Percentiles rank a stretch among this genome's conserved stretches.
Evolutionary conservation across 352 stramenopile species (phyloP).

Genomic region (Globisporangium irregulare): DNA sequence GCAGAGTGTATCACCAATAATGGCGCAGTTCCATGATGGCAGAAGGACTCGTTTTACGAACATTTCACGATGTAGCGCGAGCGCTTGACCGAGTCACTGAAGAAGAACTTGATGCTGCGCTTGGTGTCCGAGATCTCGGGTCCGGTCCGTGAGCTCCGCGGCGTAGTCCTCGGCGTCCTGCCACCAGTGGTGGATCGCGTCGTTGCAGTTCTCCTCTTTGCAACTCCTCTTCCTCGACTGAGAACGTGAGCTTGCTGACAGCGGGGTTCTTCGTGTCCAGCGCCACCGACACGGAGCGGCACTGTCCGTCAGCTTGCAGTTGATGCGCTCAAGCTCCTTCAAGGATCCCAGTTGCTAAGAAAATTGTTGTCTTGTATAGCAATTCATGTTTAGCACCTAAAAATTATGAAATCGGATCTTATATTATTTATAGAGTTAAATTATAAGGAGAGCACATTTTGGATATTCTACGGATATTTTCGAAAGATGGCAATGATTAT

Average conservation of each 20-base stretch:
- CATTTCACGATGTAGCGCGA: conserved; percentile 20
- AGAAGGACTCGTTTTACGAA: conserved; percentile 40
- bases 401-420: too few relatives aligned
- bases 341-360: too few relatives aligned
- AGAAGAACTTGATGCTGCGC: conserved; percentile 30
- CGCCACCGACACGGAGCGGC: conserved; percentile 42
- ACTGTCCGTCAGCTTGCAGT: conserved; percentile 42
- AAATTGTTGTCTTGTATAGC: too few relatives aligned
- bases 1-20: too few relatives aligned
- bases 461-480: too few relatives aligned
- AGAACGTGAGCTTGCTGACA: conserved; percentile 39
- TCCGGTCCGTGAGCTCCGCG: conserved; percentile 37
- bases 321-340: conserved; percentile 19
- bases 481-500: too few relatives aligned
- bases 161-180: conserved; percentile 37
- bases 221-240: conserved; percentile 50
- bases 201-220: conserved; percentile 58
- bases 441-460: too few relatives aligned
- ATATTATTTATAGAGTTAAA: too few relatives aligned
- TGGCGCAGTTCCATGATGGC: too few relatives aligned
- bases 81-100: conserved; percentile 29
- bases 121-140: conserved; percentile 19
- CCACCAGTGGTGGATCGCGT: conserved; percentile 23
- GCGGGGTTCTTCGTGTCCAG: conserved; percentile 23
- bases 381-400: too few relatives aligned